Base-by-base conservation (phyloP, 1,284 basidiomycete genomes). In the Ganoderma lingzhi region DNA sequence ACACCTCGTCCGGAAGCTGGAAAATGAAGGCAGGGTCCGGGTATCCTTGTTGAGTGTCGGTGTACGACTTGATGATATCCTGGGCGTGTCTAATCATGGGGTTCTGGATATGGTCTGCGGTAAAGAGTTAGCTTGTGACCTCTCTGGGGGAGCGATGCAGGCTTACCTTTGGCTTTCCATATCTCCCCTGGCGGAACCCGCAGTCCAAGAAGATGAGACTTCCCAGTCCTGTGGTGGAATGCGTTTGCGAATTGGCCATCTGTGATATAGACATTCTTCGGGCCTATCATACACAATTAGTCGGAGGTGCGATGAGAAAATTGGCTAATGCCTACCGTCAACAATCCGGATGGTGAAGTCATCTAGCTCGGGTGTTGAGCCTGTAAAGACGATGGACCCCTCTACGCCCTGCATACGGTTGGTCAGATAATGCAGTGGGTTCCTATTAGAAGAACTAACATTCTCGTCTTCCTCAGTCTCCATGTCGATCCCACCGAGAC, bases 21-120 rank as follows among this genome's bases (percentile, higher is more conserved):
- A 97, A 84, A 14, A 92, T 80, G 70, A 92, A 93, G 1, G 95
- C 91, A 0, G 96, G 91, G 73, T 96, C 93, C 0, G 96, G 96
- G 19, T 84, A 78, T 6, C 84, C 85, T 5, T 76, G 75, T 3
- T 81, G 74, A 17, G 82, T 78, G 69, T 91, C 85, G 72, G 85
- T 84, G 78, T 91, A 94, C 2, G 86, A 83, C 35, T 83, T 79
- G 48, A 91, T 80, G 55, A 88, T 78, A 19, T 86, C 84, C 32
- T 88, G 85, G 0, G 92, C 91, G 62, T 86, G 83, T 41, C 85
- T 82, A 56, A 91, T 80, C 55, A 97, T 82, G 44, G 88, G 85
- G 71, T 89, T 86, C 67, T 92, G 75, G 55, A 98, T 86, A 58
- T 87, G 73, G 41, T 95, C 95, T 94, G 76, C 6, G 35, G 19